Conservation (phyloP, 129 eudicot species). For the Flaveria sonorensis region DNA sequence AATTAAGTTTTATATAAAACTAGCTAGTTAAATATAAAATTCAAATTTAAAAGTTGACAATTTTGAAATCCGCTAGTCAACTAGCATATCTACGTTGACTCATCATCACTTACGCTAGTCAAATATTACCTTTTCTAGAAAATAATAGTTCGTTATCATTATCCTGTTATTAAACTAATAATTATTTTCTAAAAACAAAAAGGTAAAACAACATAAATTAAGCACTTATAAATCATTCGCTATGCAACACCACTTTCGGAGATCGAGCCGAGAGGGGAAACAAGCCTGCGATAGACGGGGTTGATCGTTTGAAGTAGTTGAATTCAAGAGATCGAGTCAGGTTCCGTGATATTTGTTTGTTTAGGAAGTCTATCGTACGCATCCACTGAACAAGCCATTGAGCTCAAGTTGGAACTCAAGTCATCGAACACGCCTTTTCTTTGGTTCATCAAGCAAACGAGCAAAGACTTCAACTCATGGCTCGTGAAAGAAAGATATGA, state of each 20-base stretch:
- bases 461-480: slow-evolving; percentile 43
- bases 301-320: slow-evolving; percentile 51
- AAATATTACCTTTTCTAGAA: no score
- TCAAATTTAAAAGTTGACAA: no score
- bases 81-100: no score
- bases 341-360: slow-evolving; percentile 56
- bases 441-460: slow-evolving; percentile 41
- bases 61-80: no score
- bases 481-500: slow-evolving; percentile 45
- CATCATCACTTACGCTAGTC: no score
- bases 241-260: slow-evolving; percentile 37
- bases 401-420: slow-evolving; percentile 58
- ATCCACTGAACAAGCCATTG: slow-evolving; percentile 34
- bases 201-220: no score
- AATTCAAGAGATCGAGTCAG: slow-evolving; percentile 26
- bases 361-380: slow-evolving; percentile 1
- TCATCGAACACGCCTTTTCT: slow-evolving; percentile 45
- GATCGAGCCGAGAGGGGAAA: slow-evolving; percentile 62
- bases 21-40: no score
- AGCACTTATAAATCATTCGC: slow-evolving; percentile 22
- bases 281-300: slow-evolving; percentile 38
- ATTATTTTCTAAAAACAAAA: no score
- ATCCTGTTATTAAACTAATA: no score
- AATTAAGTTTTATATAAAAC: no score
- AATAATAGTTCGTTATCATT: no score